phyloP scores from a whole-genome alignment of 2,329 filamentous ascomycete species.

The Decorospora gaudefroyi region DNA sequence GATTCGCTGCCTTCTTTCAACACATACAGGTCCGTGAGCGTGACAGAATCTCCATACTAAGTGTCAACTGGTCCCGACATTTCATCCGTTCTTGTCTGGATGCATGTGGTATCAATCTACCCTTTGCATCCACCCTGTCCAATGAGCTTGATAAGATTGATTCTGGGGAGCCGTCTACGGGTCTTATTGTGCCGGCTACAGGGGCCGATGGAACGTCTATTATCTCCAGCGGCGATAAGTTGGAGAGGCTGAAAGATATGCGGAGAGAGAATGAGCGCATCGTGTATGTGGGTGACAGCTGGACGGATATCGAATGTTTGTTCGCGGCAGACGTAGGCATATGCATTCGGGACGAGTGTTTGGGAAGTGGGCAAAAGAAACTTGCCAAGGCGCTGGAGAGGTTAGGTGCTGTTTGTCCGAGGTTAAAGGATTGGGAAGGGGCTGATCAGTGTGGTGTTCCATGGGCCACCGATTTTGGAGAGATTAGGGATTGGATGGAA shows the following conservation, averaged over 20 bases:
- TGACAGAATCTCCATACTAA: slow-evolving; percentile 45
- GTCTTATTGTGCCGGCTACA: slow-evolving; percentile 18
- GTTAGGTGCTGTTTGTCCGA: slow-evolving; percentile 33
- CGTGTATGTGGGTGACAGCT: slow-evolving; percentile 55
- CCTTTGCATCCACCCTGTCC: slow-evolving; percentile 16
- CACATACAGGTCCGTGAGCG: slow-evolving; percentile 14
- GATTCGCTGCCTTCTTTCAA: slow-evolving; percentile 44
- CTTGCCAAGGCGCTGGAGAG: slow-evolving; percentile 44
- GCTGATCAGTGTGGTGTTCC: slow-evolving; percentile 24
- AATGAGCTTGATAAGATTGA: slow-evolving; percentile 33
- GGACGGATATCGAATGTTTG: slow-evolving; percentile 55
- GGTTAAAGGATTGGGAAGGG: slow-evolving; percentile 22
- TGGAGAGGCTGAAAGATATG: slow-evolving; percentile 30
- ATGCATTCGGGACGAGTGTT: slow-evolving; percentile 50
- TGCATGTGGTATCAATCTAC: slow-evolving; percentile 5
- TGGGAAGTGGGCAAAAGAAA: slow-evolving; percentile 41
- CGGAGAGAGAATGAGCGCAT: slow-evolving; percentile 18
- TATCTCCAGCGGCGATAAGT: slow-evolving; percentile 51
- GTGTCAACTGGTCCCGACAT: slow-evolving; percentile 55
- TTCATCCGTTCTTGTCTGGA: slow-evolving; percentile 47
- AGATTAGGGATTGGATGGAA: slow-evolving; percentile 15
- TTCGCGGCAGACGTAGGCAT: slow-evolving; percentile 53
- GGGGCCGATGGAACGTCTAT: slow-evolving; percentile 24
- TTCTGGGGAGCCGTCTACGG: slow-evolving; percentile 18
- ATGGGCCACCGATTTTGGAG: slow-evolving; percentile 31